A percentile compares a stretch with the other conserved stretches of the same genome.
These are phyloP conservation scores for Neurospora hispaniola DNA, from an alignment of 495 filamentous ascomycete genomes.

Conservation along the genomic window DNA sequence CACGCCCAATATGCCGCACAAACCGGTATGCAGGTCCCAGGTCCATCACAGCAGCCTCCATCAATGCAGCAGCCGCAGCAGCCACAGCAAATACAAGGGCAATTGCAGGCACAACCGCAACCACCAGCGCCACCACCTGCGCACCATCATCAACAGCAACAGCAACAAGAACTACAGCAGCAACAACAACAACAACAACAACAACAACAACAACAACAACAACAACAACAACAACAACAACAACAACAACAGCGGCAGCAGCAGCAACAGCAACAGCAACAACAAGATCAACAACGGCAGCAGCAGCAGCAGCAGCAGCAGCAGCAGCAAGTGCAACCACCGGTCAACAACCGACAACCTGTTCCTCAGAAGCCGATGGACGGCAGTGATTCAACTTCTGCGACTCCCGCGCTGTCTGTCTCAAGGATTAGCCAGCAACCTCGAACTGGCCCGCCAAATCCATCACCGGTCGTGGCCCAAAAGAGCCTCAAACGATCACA, in stretches of 20 bases:
- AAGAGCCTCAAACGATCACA: constrained; percentile 44
- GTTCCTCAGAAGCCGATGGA: constrained; percentile 7
- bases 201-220: constrained; percentile 1
- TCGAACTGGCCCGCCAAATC: constrained; percentile 7
- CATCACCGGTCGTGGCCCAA: constrained; percentile 12
- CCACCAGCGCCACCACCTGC: not conserved
- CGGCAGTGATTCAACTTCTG: constrained; percentile 3
- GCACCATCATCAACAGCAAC: constrained; percentile 8
- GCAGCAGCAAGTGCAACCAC: not conserved
- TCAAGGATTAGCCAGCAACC: constrained; percentile 6
- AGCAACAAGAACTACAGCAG: constrained; percentile 2
- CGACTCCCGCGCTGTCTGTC: constrained; percentile 1
- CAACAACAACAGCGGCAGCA: not conserved
- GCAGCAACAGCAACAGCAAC: not conserved
- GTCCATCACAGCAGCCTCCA: constrained; percentile 9
- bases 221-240: not conserved
- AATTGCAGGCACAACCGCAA: constrained; percentile 1
- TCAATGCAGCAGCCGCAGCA: constrained; percentile 19
- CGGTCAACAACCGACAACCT: constrained; percentile 3
- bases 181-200: not conserved
- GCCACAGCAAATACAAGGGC: constrained; percentile 10
- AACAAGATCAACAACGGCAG: not conserved
- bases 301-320: constrained; percentile 3
- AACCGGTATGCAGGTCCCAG: constrained; percentile 9
- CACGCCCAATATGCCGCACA: constrained; percentile 4